phyloP scores from a whole-genome alignment of 225 moss, liverwort and hornwort species.

The Polytrichum commune region DNA sequence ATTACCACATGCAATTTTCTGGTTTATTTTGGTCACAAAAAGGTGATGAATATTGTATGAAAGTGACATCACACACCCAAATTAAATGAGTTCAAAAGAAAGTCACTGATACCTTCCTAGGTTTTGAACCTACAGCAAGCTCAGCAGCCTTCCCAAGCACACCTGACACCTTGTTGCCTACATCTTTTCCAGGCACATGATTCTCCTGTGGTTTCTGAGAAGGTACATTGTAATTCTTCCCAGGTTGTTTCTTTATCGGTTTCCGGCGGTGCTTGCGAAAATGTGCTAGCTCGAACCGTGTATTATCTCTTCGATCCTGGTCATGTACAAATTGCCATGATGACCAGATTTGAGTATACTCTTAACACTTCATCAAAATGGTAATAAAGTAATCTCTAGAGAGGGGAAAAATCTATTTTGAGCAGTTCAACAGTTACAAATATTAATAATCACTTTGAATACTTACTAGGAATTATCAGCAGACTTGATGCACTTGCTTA shows the following conservation, averaged over 20 bases:
- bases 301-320: conserved; percentile 65
- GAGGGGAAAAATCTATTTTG: too few relatives aligned
- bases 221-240: conserved; percentile 21
- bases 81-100: background rate
- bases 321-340: background rate
- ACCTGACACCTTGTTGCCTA: conserved; percentile 42
- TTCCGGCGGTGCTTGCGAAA: conserved; percentile 55
- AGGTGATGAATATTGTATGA: too few relatives aligned
- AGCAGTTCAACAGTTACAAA: too few relatives aligned
- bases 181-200: conserved; percentile 43
- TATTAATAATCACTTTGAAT: too few relatives aligned
- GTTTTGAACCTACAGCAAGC: conserved; percentile 40
- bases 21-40: too few relatives aligned
- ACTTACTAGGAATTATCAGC: too few relatives aligned
- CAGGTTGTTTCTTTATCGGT: conserved; percentile 42
- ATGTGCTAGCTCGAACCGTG: conserved; percentile 51
- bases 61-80: too few relatives aligned
- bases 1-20: too few relatives aligned
- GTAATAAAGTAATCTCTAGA: too few relatives aligned
- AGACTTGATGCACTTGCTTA: too few relatives aligned
- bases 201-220: conserved; percentile 49
- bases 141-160: conserved; percentile 49
- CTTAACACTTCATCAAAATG: too few relatives aligned
- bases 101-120: conserved; percentile 18
- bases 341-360: too few relatives aligned